Evolutionary conservation across 2,329 filamentous ascomycete genomes (phyloP), one percentile per base, ranked within the genome.

Genomic region (Colletotrichum sublineola): DNA sequence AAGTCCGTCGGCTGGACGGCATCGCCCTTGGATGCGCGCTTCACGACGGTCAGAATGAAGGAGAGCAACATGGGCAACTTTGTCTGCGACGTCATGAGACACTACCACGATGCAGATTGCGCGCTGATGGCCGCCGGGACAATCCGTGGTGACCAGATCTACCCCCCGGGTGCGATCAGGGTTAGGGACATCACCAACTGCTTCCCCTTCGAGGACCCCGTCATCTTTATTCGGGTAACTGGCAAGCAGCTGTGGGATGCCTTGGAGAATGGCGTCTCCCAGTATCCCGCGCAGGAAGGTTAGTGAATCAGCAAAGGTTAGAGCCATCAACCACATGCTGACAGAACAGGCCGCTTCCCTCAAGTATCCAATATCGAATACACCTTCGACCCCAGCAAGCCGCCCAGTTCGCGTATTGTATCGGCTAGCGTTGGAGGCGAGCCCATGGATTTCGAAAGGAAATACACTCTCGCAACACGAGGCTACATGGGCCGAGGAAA

Each of bases 31-130:
- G 95, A 98, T 79, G 93, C 93, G 2, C 91, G 95, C 2, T 98
- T 97, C 81, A 93, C 90, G 20, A 97, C 94, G 0, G 94, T 97
- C 0, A 87, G 95, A 14, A 84, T 89, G 29, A 86, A 84, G 57
- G 95, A 97, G 81, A 94, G 92, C 67, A 98, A 97, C 78, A 84
- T 97, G 18, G 94, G 93, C 1, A 97, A 97, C 81, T 97, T 97
- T 80, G 92, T 97, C 3, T 96, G 93, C 81, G 95, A 98, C 79
- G 87, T 98, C 33, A 97, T 97, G 94, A 89, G 94, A 9, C 90
- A 90, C 73, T 92, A 97, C 79, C 94, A 97, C 79, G 83, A 86
- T 6, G 91, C 93, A 0, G 95, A 97, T 76, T 97, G 94, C 78
- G 89, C 91, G 40, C 86, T 97, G 74, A 96, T 97, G 91, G 94